Percentiles rank a stretch among this genome's conserved stretches.
Conservation (phyloP, 2,329 filamentous ascomycete species). For the Thielaviopsis euricoi region DNA sequence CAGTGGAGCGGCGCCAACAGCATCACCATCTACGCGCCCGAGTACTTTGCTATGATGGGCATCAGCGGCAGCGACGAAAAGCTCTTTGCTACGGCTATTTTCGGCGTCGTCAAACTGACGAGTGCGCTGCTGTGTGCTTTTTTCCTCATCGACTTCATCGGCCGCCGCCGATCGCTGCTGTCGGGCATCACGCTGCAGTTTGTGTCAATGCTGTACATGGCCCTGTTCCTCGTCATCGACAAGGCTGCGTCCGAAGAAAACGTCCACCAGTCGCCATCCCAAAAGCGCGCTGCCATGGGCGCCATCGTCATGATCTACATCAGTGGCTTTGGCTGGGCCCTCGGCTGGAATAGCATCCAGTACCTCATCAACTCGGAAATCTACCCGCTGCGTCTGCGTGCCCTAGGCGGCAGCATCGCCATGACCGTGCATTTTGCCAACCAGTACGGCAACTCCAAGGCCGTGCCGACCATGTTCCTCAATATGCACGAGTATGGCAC, state of each 20-base stretch:
- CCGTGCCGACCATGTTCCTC: constrained; percentile 60
- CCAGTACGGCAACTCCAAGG: constrained; percentile 61
- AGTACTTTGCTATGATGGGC: constrained; percentile 58
- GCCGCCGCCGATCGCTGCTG: constrained; percentile 51
- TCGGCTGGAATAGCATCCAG: constrained; percentile 62
- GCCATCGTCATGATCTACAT: constrained; percentile 62
- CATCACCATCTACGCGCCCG: constrained; percentile 61
- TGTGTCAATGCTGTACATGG: constrained; percentile 46
- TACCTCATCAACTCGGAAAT: constrained; percentile 65
- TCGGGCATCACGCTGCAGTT: constrained; percentile 43
- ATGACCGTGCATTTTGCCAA: constrained; percentile 71
- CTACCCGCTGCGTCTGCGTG: constrained; percentile 58
- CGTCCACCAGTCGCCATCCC: constrained; percentile 23
- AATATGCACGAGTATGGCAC: constrained; percentile 47
- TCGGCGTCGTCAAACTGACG: constrained; percentile 57
- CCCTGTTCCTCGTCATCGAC: constrained; percentile 37
- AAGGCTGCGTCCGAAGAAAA: constrained; percentile 22
- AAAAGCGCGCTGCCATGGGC: constrained; percentile 43
- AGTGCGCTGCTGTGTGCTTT: constrained; percentile 53
- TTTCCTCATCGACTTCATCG: constrained; percentile 65
- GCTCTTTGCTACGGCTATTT: constrained; percentile 57
- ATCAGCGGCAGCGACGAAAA: constrained; percentile 51
- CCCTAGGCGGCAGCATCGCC: constrained; percentile 51
- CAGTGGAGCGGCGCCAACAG: constrained; percentile 60
- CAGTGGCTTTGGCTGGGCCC: constrained; percentile 51